phyloP scores from a whole-genome alignment of 1,284 basidiomycete genomes.

The Paramarasmius palmivorus region DNA sequence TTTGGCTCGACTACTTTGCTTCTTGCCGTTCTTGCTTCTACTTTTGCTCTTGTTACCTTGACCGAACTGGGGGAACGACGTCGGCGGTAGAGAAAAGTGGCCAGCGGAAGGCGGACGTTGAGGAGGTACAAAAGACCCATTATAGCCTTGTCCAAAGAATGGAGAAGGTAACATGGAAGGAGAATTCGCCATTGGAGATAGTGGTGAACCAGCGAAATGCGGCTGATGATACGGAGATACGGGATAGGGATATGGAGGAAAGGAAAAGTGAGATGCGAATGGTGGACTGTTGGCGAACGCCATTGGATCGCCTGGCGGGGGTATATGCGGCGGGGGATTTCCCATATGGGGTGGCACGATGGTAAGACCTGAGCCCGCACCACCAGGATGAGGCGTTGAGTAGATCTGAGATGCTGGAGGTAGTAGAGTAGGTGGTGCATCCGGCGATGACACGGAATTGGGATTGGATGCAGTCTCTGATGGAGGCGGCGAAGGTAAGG shows the following conservation, averaged over 20 bases:
- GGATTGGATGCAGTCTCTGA: neutral
- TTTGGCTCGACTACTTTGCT: neutral
- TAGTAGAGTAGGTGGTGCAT: too few relatives aligned
- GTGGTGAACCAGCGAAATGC: neutral
- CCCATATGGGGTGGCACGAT: neutral
- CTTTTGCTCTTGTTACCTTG: neutral
- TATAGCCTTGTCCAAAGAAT: slow-evolving; percentile 2
- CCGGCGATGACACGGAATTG: neutral
- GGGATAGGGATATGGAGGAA: too few relatives aligned
- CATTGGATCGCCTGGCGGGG: neutral
- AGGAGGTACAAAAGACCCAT: neutral
- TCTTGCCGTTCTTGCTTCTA: neutral
- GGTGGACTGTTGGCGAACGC: neutral
- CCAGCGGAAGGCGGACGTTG: neutral
- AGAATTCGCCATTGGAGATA: neutral
- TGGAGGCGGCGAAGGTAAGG: slow-evolving; percentile 1
- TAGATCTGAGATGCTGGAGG: neutral
- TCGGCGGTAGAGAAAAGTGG: too few relatives aligned
- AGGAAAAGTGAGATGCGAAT: too few relatives aligned
- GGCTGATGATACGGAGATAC: too few relatives aligned
- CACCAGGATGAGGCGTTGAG: neutral
- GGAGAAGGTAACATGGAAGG: neutral
- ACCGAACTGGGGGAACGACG: slow-evolving; percentile 1
- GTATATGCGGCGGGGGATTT: neutral
- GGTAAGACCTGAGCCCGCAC: neutral